Percentiles rank a stretch among this genome's conserved stretches.
These are phyloP conservation scores for Claviceps sp. DNA, from an alignment of 2,329 filamentous ascomycete genomes.

Conservation along the genomic window DNA sequence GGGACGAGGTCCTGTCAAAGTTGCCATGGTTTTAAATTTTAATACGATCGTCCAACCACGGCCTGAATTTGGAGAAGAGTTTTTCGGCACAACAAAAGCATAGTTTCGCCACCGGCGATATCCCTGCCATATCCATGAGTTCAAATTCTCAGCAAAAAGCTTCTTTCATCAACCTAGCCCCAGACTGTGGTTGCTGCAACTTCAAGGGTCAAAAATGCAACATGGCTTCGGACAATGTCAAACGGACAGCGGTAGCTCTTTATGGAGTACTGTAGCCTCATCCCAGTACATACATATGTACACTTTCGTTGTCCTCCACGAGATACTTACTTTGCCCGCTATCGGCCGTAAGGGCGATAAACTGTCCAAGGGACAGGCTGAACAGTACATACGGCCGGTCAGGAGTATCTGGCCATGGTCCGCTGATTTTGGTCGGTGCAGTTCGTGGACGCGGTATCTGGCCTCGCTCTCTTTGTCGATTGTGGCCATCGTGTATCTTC, in stretches of 20 bases:
- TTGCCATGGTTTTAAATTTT: not conserved
- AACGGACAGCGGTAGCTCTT: not conserved
- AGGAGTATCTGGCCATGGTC: not conserved
- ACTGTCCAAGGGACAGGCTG: too few relatives aligned
- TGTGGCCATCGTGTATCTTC: not conserved
- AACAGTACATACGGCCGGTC: not conserved
- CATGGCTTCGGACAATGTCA: not conserved
- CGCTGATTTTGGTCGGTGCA: not conserved
- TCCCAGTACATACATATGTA: too few relatives aligned
- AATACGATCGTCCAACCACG: not conserved
- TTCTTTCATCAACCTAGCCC: not conserved
- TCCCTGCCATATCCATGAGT: not conserved
- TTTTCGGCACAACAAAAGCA: conserved; percentile 1
- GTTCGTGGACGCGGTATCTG: not conserved
- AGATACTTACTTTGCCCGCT: too few relatives aligned
- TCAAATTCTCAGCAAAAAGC: not conserved
- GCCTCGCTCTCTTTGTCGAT: not conserved
- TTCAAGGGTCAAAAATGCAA: conserved; percentile 2
- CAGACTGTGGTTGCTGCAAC: not conserved
- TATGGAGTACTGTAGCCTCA: not conserved
- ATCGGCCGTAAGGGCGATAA: too few relatives aligned
- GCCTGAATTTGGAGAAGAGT: not conserved
- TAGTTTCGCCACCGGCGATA: not conserved
- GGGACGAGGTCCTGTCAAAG: not conserved
- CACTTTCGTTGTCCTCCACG: too few relatives aligned